Conservation (phyloP, 2,329 filamentous ascomycete genomes). For the Botryotinia convoluta region DNA sequence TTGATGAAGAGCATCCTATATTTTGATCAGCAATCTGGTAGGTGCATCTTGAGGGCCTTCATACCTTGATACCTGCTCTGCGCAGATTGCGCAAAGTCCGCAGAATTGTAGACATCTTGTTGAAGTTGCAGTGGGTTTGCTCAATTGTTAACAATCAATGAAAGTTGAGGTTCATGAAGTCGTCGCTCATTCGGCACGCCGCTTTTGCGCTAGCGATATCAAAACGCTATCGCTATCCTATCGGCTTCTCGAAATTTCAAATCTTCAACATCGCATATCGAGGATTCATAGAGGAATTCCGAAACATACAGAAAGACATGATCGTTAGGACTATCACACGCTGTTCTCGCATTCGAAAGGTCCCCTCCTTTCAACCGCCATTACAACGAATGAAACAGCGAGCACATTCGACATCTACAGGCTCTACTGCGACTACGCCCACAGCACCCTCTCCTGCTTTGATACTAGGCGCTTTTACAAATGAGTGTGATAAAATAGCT, state of each 20-base stretch:
- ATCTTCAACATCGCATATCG: background rate
- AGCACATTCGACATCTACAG: slow-evolving; percentile 36
- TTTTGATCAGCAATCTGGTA: slow-evolving; percentile 40
- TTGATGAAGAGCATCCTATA: slow-evolving; percentile 85
- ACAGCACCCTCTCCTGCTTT: slow-evolving; percentile 47
- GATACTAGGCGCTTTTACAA: slow-evolving; percentile 58
- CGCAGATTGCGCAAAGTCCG: slow-evolving; percentile 86
- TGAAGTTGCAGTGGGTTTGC: slow-evolving; percentile 33
- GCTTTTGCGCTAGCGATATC: slow-evolving; percentile 27
- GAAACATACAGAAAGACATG: slow-evolving; percentile 33
- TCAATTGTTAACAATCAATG: background rate
- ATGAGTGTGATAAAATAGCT: slow-evolving; percentile 81
- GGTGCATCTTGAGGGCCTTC: slow-evolving; percentile 23
- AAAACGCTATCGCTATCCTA: background rate
- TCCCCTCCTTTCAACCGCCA: slow-evolving; percentile 29
- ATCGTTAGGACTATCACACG: slow-evolving; percentile 39
- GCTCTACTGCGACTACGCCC: slow-evolving; percentile 24
- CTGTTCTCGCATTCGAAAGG: slow-evolving; percentile 36
- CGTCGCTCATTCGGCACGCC: slow-evolving; percentile 25
- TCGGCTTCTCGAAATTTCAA: slow-evolving; percentile 19
- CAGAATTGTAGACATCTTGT: slow-evolving; percentile 83
- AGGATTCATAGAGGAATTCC: background rate
- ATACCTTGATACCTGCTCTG: slow-evolving; percentile 83
- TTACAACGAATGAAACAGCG: slow-evolving; percentile 30
- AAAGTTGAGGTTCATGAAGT: slow-evolving; percentile 22